A percentile compares a stretch with the other conserved stretches of the same genome.
Evolutionary conservation across 2,329 filamentous ascomycete genomes (phyloP).

Genomic region (Trichoderma atrobrunneum): DNA sequence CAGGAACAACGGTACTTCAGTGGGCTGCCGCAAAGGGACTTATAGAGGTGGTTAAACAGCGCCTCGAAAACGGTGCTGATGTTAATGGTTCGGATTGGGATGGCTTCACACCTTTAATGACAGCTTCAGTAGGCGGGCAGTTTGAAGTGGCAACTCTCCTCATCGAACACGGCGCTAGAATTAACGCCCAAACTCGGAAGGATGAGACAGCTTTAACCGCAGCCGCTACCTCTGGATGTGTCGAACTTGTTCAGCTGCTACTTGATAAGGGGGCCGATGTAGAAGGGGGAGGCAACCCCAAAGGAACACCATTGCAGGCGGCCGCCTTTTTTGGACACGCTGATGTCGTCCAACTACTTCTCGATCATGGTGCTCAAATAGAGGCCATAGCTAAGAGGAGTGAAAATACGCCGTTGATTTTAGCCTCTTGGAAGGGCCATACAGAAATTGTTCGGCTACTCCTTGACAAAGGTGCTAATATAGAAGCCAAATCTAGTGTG

Average conservation of each 20-base stretch:
- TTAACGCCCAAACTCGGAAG: not conserved
- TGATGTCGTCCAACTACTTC: not conserved
- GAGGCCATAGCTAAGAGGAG: not conserved
- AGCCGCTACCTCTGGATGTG: not conserved
- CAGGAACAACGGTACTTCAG: not conserved
- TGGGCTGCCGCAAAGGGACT: slow-evolving; percentile 15
- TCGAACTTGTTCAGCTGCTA: not conserved
- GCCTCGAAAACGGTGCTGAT: slow-evolving; percentile 3
- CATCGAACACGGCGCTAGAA: not conserved
- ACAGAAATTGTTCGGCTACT: too few species aligned
- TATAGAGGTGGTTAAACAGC: slow-evolving; percentile 4
- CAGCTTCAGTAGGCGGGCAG: not conserved
- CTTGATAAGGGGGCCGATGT: not conserved
- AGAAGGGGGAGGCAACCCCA: not conserved
- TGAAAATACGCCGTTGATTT: too few species aligned
- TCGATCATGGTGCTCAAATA: not conserved
- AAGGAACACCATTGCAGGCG: not conserved
- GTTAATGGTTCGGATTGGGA: not conserved
- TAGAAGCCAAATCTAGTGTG: too few species aligned
- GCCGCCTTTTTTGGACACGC: not conserved
- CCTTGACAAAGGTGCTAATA: too few species aligned
- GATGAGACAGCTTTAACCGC: not conserved
- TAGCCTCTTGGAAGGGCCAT: too few species aligned
- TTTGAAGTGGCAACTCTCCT: not conserved
- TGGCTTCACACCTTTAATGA: not conserved